A percentile compares a stretch with the other conserved stretches of the same genome.
phyloP scores from a whole-genome alignment of 139 green algal genomes.

The Chlamydomonas schloesseri region DNA sequence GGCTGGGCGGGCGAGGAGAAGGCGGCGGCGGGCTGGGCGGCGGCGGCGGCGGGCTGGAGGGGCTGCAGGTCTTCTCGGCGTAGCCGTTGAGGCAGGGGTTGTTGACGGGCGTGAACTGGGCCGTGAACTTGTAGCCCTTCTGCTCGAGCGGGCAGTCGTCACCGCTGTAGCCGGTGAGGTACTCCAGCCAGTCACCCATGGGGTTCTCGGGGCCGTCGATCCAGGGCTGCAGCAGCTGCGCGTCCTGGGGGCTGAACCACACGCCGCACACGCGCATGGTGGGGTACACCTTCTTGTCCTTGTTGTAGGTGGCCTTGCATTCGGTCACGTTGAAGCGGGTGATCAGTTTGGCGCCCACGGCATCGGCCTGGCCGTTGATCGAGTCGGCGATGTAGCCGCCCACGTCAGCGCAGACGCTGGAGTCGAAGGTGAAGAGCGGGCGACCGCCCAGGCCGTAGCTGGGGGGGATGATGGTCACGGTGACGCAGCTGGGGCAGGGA shows the following conservation, averaged over 20 bases:
- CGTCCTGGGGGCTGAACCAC: not conserved
- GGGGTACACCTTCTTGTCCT: not conserved
- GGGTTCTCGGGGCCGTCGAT: not conserved
- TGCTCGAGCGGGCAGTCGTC: not conserved
- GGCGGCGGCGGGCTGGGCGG: slow-evolving; percentile 11
- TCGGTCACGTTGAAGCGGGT: not conserved
- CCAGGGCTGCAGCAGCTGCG: not conserved
- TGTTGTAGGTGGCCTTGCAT: not conserved
- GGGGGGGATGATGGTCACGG: not conserved
- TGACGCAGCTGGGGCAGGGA: not conserved
- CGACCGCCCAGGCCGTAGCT: not conserved
- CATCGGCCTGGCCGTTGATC: not conserved
- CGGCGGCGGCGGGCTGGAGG: not conserved
- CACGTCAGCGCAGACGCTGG: not conserved
- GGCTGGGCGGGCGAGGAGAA: not conserved
- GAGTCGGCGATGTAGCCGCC: not conserved
- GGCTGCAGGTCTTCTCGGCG: too few species aligned
- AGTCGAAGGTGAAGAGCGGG: not conserved
- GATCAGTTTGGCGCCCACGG: not conserved
- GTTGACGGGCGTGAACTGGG: not conserved
- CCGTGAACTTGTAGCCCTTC: not conserved
- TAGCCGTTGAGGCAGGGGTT: not conserved
- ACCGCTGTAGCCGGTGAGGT: not conserved
- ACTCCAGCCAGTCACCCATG: not conserved
- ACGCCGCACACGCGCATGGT: not conserved